Evolutionary conservation across 106 monocot genomes (phyloP).

Genomic region (Allium cepa): DNA sequence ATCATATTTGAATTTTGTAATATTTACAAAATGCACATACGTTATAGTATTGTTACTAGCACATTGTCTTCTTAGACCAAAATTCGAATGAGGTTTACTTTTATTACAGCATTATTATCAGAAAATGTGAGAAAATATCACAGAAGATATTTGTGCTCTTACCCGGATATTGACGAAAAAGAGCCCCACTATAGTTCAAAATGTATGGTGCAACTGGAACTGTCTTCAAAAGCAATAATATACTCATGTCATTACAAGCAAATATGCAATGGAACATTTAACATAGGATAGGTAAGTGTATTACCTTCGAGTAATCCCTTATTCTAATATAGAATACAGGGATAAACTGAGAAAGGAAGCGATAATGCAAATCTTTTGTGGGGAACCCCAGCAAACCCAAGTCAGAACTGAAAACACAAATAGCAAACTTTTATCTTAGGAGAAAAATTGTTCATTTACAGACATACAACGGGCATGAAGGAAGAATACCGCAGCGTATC

Average conservation of each 20-base stretch:
- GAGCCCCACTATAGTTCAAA: constrained; percentile 84
- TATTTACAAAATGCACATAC: too few relatives aligned
- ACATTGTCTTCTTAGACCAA: too few relatives aligned
- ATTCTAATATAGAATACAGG: constrained; percentile 89
- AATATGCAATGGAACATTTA: constrained; percentile 1
- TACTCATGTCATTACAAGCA: constrained; percentile 10
- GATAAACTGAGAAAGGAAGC: constrained; percentile 94
- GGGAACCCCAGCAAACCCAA: constrained; percentile 92
- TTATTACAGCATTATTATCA: too few relatives aligned
- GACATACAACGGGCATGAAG: neutral
- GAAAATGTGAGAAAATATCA: too few relatives aligned
- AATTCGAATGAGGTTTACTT: too few relatives aligned
- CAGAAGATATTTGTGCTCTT: neutral
- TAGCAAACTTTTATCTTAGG: neutral
- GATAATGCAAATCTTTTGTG: constrained; percentile 89
- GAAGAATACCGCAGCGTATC: constrained; percentile 84
- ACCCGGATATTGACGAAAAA: constrained; percentile 98
- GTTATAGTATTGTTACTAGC: too few relatives aligned
- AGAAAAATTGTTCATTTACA: neutral
- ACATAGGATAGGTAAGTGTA: constrained; percentile 1
- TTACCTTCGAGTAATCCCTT: constrained; percentile 97
- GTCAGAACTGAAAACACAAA: constrained; percentile 65
- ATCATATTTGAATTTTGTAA: too few relatives aligned
- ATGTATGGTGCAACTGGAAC: constrained; percentile 86
- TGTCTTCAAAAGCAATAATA: constrained; percentile 57